Conservation (phyloP, 176 grass and related monocot species). For the Rhipidocladum racemiflorum region DNA sequence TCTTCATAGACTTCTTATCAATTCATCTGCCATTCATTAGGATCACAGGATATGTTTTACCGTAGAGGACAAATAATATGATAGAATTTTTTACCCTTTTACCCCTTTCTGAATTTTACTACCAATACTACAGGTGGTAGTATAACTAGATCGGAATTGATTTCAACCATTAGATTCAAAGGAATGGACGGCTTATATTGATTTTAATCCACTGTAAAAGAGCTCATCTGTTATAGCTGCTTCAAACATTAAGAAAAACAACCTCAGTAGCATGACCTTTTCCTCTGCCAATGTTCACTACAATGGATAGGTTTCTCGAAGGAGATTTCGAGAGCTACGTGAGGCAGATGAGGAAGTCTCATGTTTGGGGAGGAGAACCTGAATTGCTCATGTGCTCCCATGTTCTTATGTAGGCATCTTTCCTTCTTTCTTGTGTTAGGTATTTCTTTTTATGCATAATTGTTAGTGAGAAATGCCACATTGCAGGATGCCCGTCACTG, state of each 20-base stretch:
- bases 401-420: conserved; percentile 62
- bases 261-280: neutral
- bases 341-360: conserved; percentile 75
- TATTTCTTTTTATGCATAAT: neutral
- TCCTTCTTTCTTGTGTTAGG: neutral
- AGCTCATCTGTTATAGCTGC: neutral
- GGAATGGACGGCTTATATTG: too few species aligned
- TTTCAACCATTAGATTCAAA: too few species aligned
- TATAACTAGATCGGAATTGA: too few species aligned
- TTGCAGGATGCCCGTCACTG: conserved; percentile 86
- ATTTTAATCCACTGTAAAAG: too few species aligned
- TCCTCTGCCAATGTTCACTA: neutral
- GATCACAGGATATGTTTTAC: too few species aligned
- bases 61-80: too few species aligned
- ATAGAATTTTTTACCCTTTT: too few species aligned
- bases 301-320: conserved; percentile 70
- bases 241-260: neutral
- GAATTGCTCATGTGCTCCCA: conserved; percentile 94
- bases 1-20: too few species aligned
- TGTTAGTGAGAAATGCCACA: neutral
- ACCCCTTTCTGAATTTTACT: too few species aligned
- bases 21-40: too few species aligned
- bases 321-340: conserved; percentile 89
- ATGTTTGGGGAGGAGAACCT: conserved; percentile 92
- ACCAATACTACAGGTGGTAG: too few species aligned